Evolutionary conservation across 2,329 filamentous ascomycete species (phyloP).

Genomic region (Epichloe scottii): DNA sequence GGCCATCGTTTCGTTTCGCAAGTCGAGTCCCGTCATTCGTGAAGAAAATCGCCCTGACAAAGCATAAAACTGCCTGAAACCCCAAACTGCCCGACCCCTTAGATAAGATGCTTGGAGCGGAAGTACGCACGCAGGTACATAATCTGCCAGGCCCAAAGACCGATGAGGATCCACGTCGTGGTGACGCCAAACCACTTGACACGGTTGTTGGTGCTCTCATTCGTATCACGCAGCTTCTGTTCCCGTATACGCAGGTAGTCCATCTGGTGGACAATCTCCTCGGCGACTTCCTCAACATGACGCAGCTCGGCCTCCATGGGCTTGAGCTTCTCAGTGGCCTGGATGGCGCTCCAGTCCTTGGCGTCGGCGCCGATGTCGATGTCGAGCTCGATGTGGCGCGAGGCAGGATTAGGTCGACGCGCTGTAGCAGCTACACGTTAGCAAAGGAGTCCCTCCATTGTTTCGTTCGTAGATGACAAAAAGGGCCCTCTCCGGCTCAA

Average conservation of each 20-base stretch:
- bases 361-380: conserved; percentile 95
- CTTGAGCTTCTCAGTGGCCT: conserved; percentile 94
- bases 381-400: conserved; percentile 75
- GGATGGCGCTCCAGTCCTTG: conserved; percentile 95
- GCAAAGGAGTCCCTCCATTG: background rate
- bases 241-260: conserved; percentile 83
- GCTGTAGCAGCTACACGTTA: conserved; percentile 15
- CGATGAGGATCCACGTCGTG: conserved; percentile 83
- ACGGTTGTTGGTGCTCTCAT: conserved; percentile 97
- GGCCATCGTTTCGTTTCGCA: too few relatives aligned
- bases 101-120: conserved; percentile 41
- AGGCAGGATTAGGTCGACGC: conserved; percentile 32
- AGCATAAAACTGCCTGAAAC: background rate
- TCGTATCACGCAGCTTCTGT: conserved; percentile 94
- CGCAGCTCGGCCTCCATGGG: conserved; percentile 90
- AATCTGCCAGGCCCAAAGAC: conserved; percentile 90
- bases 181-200: conserved; percentile 98
- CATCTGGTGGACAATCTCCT: conserved; percentile 87
- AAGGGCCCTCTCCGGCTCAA: background rate
- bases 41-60: too few relatives aligned
- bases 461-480: background rate
- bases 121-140: conserved; percentile 97
- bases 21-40: too few relatives aligned
- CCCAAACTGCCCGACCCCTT: conserved; percentile 9
- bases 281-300: conserved; percentile 80